Evolutionary conservation across 257 asterid species (phyloP), one percentile per base, ranked within the genome.

Genomic region (Plantago elongata): DNA sequence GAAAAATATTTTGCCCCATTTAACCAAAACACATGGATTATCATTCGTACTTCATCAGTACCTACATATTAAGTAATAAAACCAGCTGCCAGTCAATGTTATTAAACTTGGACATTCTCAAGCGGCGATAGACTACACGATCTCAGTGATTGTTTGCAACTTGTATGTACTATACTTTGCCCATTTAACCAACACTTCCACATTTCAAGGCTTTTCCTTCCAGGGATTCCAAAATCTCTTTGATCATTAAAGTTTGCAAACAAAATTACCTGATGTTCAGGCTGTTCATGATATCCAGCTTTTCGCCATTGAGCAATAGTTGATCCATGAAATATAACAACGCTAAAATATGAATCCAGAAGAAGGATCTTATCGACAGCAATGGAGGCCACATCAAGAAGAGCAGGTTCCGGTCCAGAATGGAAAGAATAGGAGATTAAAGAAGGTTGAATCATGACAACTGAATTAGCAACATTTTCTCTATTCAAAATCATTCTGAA

Each of bases 401-500:
- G 97, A 68, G 80, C 99, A 43, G 99, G 95, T 76, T 87, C 94
- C 2, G 99, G 96, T 51, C 74, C 94, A 74, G 96, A 85, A 57
- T 89, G 91, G 81, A 93, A 93, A 52, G 96, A 82, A 78, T 89
- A 93, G 66, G 99, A 83, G 75, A 93, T 87, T 78, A 93, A 84
- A 40, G 99, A 93, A 34, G 99, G 99, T 73, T 93, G 99, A 77
- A 89, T 93, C 99, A 93, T 93, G 67, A 89, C 99, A 63, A 93
- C 95, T 55, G 97, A 89, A 83, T 93, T 84, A 65, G 91, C 80
- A 64, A 87, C 95, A 75, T 82, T 87, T 80, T 89, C 99, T 81
- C 91, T 77, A 75, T 89, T 85, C 71, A 93, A 65, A 68, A 93
- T 83, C 96, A 93, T 89, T 72, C 97, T 78, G 72, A 87, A 93